Evolutionary conservation across 2,329 filamentous ascomycete genomes (phyloP), one percentile per base, ranked within the genome.

Genomic region (Graphilbum fragrans): DNA sequence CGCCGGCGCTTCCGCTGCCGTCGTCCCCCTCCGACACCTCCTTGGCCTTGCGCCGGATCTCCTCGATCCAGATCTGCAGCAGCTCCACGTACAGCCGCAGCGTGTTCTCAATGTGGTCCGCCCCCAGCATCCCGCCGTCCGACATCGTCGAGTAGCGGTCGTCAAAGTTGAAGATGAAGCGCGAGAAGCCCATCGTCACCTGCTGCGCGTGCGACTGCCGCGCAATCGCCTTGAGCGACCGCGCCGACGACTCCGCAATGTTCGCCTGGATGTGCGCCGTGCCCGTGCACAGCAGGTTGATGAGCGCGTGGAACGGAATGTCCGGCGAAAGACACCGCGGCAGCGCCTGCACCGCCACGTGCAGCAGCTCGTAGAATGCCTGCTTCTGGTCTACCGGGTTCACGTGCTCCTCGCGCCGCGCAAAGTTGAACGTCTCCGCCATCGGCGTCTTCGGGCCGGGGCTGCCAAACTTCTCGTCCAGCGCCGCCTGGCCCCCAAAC

Each of bases 161-260:
- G 58, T 98, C 93, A 57, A 96, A 98, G 51, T 92, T 94, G 65
- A 98, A 98, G 41, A 98, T 98, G 61, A 96, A 98, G 21, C 88
- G 74, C 31, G 92, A 86, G 61, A 98, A 98, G 0, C 92, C 90
- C 61, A 93, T 94, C 0, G 88, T 94, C 3, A 98, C 92, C 58
- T 92, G 85, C 51, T 98, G 87, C 0, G 92, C 88, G 60, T 94
- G 84, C 8, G 82, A 85, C 54, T 98, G 92, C 25, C 85, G 75
- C 11, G 93, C 92, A 52, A 98, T 98, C 0, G 90, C 90, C 58
- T 95, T 96, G 16, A 98, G 63, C 1, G 92, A 95, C 50, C 88
- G 83, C 3, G 87, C 85, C 2, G 93, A 96, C 1, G 92, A 95
- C 35, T 78, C 75, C 1, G 92, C 93, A 57, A 98, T 95, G 44